Conservation (phyloP, 2,329 filamentous ascomycete genomes). For the Dactylella cylindrospora region DNA sequence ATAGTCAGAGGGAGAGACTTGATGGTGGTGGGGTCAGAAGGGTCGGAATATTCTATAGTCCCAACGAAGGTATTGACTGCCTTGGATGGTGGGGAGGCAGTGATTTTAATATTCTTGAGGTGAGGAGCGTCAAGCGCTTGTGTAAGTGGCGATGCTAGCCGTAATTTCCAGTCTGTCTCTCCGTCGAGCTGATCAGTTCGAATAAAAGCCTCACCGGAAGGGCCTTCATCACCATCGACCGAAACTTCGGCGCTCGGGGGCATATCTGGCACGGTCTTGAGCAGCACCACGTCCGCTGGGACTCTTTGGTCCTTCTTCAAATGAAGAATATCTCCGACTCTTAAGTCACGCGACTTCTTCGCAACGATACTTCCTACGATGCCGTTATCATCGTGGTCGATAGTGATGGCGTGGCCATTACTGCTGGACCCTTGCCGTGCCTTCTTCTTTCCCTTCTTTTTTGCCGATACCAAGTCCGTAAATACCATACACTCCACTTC, state of each 20-base stretch:
- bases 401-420: conserved; percentile 47
- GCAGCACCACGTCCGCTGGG: conserved; percentile 87
- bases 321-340: conserved; percentile 93
- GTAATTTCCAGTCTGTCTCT: conserved; percentile 97
- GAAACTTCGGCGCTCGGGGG: conserved; percentile 45
- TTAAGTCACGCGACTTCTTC: conserved; percentile 83
- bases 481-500: conserved; percentile 52
- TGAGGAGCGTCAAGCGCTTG: conserved; percentile 74
- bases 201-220: conserved; percentile 89
- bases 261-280: conserved; percentile 72
- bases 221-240: conserved; percentile 52
- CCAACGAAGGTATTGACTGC: conserved; percentile 94
- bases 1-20: conserved; percentile 77
- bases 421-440: conserved; percentile 25
- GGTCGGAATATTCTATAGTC: conserved; percentile 61
- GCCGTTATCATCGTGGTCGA: conserved; percentile 15
- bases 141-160: conserved; percentile 80
- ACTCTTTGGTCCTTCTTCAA: conserved; percentile 88
- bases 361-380: conserved; percentile 54
- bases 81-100: conserved; percentile 85
- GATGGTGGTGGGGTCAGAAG: conserved; percentile 49
- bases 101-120: conserved; percentile 67
- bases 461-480: conserved; percentile 44
- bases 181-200: conserved; percentile 95
- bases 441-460: conserved; percentile 47